These are phyloP conservation scores for Boletus sp. DNA, from an alignment of 1,284 basidiomycete species.

Conservation along the genomic window DNA sequence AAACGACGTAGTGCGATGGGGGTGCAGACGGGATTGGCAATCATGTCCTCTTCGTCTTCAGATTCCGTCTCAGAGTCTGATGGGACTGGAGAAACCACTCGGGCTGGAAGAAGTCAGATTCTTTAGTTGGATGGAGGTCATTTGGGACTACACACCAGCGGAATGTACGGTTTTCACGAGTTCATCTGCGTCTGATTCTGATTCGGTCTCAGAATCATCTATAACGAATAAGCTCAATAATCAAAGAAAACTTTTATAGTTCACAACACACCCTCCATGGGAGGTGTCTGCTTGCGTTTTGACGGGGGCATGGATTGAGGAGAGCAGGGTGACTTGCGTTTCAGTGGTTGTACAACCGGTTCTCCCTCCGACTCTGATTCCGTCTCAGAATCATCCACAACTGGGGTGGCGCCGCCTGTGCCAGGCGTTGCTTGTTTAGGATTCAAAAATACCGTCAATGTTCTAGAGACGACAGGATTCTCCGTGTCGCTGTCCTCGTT, in stretches of 20 bases:
- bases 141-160: constrained; percentile 2
- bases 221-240: background rate
- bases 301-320: constrained; percentile 2
- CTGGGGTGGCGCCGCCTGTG: background rate
- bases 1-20: background rate
- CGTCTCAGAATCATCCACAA: constrained; percentile 40
- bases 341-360: constrained; percentile 10
- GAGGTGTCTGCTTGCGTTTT: constrained; percentile 20
- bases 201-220: constrained; percentile 43
- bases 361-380: constrained; percentile 42
- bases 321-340: constrained; percentile 27
- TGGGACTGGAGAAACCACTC: constrained; percentile 10
- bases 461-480: constrained; percentile 27
- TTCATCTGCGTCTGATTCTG: constrained; percentile 40
- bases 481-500: constrained; percentile 20
- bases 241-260: background rate
- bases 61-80: constrained; percentile 43
- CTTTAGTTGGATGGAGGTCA: background rate
- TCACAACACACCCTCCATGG: constrained; percentile 16
- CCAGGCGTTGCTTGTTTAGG: constrained; percentile 6
- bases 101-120: background rate
- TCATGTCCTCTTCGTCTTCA: constrained; percentile 43
- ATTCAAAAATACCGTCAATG: constrained; percentile 18
- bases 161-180: constrained; percentile 7
- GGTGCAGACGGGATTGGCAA: constrained; percentile 23